Evolutionary conservation across 208 protist species (phyloP).

Genomic region (Angomonas ambiguus): DNA sequence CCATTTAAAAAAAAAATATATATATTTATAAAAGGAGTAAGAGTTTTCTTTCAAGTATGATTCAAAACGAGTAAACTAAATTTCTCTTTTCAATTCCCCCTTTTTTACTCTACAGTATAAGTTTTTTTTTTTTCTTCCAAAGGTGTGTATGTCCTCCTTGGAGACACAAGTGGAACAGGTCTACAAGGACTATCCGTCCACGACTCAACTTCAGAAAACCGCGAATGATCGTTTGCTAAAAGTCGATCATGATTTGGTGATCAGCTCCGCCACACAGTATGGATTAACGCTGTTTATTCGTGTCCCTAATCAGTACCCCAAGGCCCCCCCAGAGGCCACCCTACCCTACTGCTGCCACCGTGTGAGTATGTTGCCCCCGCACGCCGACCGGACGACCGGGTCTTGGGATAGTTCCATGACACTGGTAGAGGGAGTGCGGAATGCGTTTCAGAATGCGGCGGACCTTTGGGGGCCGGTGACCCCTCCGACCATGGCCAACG

Average conservation of each 20-base stretch:
- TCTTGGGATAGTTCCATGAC: conserved; percentile 49
- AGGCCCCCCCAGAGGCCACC: conserved; percentile 31
- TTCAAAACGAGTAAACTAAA: background rate
- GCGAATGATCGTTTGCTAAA: conserved; percentile 45
- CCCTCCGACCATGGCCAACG: conserved; percentile 52
- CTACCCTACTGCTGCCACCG: conserved; percentile 59
- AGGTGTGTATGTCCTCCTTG: background rate
- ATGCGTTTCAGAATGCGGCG: conserved; percentile 61
- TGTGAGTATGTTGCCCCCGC: conserved; percentile 48
- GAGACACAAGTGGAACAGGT: conserved; percentile 18
- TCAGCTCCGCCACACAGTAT: conserved; percentile 43
- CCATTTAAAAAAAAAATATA: background rate
- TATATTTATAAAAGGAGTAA: background rate
- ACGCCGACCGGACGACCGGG: conserved; percentile 24
- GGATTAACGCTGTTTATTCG: conserved; percentile 57
- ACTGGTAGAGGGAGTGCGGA: conserved; percentile 59
- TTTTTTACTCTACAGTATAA: background rate
- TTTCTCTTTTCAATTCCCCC: background rate
- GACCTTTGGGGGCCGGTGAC: conserved; percentile 63
- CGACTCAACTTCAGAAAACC: conserved; percentile 32
- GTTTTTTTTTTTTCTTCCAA: conserved; percentile 1
- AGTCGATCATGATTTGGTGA: conserved; percentile 45
- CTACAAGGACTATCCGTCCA: conserved; percentile 35
- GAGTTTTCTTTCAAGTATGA: background rate
- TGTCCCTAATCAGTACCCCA: conserved; percentile 42